phyloP scores from a whole-genome alignment of 139 green algal species.

The Tetradesmus lagerheimii region DNA sequence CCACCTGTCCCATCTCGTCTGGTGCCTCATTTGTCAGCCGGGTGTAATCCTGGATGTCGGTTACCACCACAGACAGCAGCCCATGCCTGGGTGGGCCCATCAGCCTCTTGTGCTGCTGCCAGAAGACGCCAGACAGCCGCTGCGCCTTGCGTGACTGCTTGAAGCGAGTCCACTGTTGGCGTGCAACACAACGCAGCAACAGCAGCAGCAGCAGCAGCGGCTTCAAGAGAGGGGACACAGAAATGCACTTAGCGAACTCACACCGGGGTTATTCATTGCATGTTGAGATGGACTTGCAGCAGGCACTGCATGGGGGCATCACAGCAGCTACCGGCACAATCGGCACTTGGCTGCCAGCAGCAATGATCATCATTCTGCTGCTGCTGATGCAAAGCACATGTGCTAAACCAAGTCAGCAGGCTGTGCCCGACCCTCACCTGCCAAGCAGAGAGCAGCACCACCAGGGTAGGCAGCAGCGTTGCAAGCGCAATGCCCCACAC shows the following conservation, averaged over 20 bases:
- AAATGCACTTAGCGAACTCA: too few relatives aligned
- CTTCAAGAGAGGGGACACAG: too few relatives aligned
- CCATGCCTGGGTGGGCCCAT: slow-evolving; percentile 56
- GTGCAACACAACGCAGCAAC: too few relatives aligned
- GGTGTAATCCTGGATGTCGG: slow-evolving; percentile 71
- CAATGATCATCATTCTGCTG: too few relatives aligned
- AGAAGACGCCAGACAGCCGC: slow-evolving; percentile 17
- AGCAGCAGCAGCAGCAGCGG: not conserved
- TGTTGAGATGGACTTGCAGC: too few relatives aligned
- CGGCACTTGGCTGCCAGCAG: too few relatives aligned
- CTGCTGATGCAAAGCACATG: too few relatives aligned
- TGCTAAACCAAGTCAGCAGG: too few relatives aligned
- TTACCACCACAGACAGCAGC: slow-evolving; percentile 60
- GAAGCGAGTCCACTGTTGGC: not conserved
- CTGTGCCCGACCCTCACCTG: slow-evolving; percentile 5
- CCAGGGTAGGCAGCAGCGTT: not conserved
- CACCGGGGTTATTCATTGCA: too few relatives aligned
- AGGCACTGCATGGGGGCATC: too few relatives aligned
- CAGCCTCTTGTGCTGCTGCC: slow-evolving; percentile 54
- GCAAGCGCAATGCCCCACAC: slow-evolving; percentile 23
- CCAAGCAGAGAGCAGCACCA: not conserved
- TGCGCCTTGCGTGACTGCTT: not conserved
- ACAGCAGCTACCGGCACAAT: too few relatives aligned
- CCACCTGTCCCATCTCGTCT: slow-evolving; percentile 44
- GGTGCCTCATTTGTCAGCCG: slow-evolving; percentile 44